These are phyloP conservation scores for Nicotiana attenuata DNA, from an alignment of 257 asterid species.

Conservation along the genomic window DNA sequence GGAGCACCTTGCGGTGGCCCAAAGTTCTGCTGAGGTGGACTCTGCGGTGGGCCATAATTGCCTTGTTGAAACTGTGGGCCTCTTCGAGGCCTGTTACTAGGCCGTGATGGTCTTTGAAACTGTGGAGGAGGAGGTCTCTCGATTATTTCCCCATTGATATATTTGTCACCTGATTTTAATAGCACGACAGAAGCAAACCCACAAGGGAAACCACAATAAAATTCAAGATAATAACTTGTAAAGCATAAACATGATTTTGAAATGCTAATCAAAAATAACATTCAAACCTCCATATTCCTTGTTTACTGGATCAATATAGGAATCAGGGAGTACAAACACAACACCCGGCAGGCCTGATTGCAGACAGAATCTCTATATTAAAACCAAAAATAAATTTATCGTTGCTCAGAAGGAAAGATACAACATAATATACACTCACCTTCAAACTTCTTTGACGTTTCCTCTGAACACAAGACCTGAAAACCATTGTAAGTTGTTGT, in stretches of 20 bases:
- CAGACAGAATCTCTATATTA: conserved; percentile 15
- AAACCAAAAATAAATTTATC: conserved; percentile 6
- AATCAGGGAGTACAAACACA: conserved; percentile 86
- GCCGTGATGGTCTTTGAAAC: conserved; percentile 37
- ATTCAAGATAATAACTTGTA: neutral
- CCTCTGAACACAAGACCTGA: conserved; percentile 84
- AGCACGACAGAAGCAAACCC: neutral
- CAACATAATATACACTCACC: conserved; percentile 31
- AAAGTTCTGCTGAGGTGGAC: conserved; percentile 6
- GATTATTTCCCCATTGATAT: conserved; percentile 72
- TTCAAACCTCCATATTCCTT: conserved; percentile 92
- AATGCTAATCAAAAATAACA: neutral
- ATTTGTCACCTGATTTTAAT: conserved; percentile 72
- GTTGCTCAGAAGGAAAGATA: conserved; percentile 5
- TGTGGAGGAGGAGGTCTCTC: conserved; percentile 84
- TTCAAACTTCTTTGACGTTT: conserved; percentile 72
- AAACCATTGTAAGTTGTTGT: conserved; percentile 85
- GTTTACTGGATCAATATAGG: conserved; percentile 81
- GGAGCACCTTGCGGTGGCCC: conserved; percentile 5
- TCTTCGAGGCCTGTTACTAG: conserved; percentile 29
- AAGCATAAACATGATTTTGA: neutral
- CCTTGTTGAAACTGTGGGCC: conserved; percentile 12
- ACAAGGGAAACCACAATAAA: neutral
- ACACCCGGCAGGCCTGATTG: conserved; percentile 65
- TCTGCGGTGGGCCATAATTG: conserved; percentile 12